Evolutionary conservation across 176 grass and related monocot genomes (phyloP), one percentile per base, ranked within the genome.

Genomic region (Oryza punctata): DNA sequence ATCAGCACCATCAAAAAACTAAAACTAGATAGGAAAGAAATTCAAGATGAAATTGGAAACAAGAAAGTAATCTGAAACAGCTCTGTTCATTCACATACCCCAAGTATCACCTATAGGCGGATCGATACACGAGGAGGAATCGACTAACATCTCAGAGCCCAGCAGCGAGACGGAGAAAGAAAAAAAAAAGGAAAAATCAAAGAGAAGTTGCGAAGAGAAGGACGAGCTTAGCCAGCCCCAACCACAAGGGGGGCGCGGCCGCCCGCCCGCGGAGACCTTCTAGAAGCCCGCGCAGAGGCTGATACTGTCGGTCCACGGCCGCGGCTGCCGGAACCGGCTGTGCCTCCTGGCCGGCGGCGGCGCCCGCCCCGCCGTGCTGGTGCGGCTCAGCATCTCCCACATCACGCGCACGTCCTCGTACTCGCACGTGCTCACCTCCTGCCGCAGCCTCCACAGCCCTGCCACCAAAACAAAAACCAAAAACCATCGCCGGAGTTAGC

Each of bases 371-470:
- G 78, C 25, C 27, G 86, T 4, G 25, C 72, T 15, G 19, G 83
- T 87, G 35, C 87, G 87, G 80, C 94, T 98, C 54, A 98, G 96
- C 89, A 98, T 93, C 83, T 95, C 96, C 96, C 96, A 95, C 96
- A 98, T 96, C 80, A 98, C 96, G 46, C 82, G 96, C 83, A 98
- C 96, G 84, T 98, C 96, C 77, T 94, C 96, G 85, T 98, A 98
- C 82, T 96, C 96, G 89, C 96, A 98, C 85, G 96, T 94, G 91
- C 96, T 93, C 85, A 98, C 93, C 87, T 98, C 96, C 76, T 94
- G 85, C 93, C 93, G 82, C 59, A 98, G 89, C 66, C 93, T 82
- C 87, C 85, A 87, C 89, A 98, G 78, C 76, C 96, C 96, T 98
- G 78, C 67, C 3, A 6, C 10, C 2, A 4, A 45, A 7, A n/a